Conservation (phyloP, 2,329 filamentous ascomycete genomes). For the Teratosphaeriaceae sp. region DNA sequence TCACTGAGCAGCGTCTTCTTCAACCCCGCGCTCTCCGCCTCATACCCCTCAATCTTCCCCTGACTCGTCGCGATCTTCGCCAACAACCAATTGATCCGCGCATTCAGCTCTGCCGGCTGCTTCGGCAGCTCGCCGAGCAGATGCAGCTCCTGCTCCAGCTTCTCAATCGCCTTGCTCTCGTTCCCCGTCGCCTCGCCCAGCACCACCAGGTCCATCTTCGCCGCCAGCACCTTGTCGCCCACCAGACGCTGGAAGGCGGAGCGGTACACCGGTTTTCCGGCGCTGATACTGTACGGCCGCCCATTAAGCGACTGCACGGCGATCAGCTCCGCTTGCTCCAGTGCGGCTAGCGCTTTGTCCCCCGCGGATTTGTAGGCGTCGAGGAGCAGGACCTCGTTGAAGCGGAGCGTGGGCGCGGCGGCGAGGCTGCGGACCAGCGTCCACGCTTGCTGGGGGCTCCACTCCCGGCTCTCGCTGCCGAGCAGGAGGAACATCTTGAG, state of each 20-base stretch:
- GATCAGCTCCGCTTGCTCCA: slow-evolving; percentile 83
- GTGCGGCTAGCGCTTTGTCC: slow-evolving; percentile 68
- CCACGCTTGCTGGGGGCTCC: slow-evolving; percentile 87
- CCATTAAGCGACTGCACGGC: slow-evolving; percentile 66
- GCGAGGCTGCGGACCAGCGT: slow-evolving; percentile 74
- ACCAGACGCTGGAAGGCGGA: slow-evolving; percentile 71
- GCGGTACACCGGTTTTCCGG: slow-evolving; percentile 79
- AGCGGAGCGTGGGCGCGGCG: slow-evolving; percentile 60
- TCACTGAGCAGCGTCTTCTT: slow-evolving; percentile 63
- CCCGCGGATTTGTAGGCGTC: slow-evolving; percentile 66
- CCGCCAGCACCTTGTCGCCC: slow-evolving; percentile 64
- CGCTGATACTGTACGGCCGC: slow-evolving; percentile 67
- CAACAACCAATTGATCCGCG: slow-evolving; percentile 65
- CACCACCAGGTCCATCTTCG: slow-evolving; percentile 62
- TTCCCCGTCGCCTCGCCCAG: slow-evolving; percentile 62
- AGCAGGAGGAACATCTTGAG: slow-evolving; percentile 82
- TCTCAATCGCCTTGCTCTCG: slow-evolving; percentile 68
- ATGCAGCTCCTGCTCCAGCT: slow-evolving; percentile 70
- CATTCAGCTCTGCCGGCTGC: slow-evolving; percentile 60
- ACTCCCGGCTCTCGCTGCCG: slow-evolving; percentile 53
- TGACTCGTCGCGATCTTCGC: slow-evolving; percentile 69
- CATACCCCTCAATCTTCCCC: slow-evolving; percentile 64
- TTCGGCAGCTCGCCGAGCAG: slow-evolving; percentile 64
- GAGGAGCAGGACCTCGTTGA: slow-evolving; percentile 77
- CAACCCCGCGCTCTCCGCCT: slow-evolving; percentile 62